Percentiles rank a stretch among this genome's conserved stretches.
Conservation (phyloP, 2,329 filamentous ascomycete species). For the Chrysosporium keratinophilum region DNA sequence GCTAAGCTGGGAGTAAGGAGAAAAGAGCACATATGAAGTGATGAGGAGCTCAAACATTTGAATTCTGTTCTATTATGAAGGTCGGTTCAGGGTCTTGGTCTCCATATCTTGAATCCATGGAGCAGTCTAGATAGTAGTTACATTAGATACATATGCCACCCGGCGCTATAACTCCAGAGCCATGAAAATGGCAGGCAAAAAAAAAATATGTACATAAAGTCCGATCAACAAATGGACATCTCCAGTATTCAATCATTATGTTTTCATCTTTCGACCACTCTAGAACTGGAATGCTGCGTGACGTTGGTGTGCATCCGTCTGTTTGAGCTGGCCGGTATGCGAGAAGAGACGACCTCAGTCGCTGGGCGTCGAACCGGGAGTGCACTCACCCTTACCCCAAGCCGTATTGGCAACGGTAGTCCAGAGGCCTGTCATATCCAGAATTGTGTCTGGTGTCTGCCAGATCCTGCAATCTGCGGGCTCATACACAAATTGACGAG, state of each 20-base stretch:
- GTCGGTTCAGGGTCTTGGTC: too few relatives aligned
- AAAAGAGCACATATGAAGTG: background rate
- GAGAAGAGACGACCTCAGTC: background rate
- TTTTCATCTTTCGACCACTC: too few relatives aligned
- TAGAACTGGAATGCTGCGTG: background rate
- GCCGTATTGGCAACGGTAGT: constrained; percentile 30
- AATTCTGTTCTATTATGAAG: too few relatives aligned
- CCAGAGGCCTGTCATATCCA: constrained; percentile 46
- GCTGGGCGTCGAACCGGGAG: constrained; percentile 10
- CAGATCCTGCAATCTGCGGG: constrained; percentile 52
- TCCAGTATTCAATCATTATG: too few relatives aligned
- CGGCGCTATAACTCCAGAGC: too few relatives aligned
- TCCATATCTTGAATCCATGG: too few relatives aligned
- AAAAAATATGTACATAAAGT: too few relatives aligned
- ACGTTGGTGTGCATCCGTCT: background rate
- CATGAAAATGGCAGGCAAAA: too few relatives aligned
- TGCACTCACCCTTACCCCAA: constrained; percentile 34
- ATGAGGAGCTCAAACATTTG: background rate
- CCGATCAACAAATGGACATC: too few relatives aligned
- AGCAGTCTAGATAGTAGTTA: too few relatives aligned
- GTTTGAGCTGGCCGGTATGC: background rate
- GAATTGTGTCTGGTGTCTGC: constrained; percentile 46
- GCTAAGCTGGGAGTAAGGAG: background rate
- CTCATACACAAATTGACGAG: constrained; percentile 52
- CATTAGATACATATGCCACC: too few relatives aligned